These are phyloP conservation scores for Canavalia ensiformis DNA, from an alignment of 306 rosid species.

Conservation along the genomic window DNA sequence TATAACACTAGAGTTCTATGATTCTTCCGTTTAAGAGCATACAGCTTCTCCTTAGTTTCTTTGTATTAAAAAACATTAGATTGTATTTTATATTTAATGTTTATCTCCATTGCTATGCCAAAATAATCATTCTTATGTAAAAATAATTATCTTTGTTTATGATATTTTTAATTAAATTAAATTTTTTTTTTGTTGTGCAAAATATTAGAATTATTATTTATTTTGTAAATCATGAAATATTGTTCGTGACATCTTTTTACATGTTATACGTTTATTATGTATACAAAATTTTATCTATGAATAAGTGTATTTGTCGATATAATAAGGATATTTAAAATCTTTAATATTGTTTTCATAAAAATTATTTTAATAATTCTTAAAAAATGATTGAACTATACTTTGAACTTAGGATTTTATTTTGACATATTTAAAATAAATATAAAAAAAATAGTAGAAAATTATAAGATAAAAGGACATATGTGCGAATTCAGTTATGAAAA, in stretches of 20 bases:
- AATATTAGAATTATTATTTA: constrained; percentile 5
- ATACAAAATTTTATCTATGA: too few species aligned
- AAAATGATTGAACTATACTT: too few species aligned
- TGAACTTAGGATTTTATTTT: too few species aligned
- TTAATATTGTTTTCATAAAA: too few species aligned
- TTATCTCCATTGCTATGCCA: constrained; percentile 33
- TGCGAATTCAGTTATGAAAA: too few species aligned
- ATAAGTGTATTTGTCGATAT: too few species aligned
- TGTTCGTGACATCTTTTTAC: background rate
- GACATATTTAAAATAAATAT: too few species aligned
- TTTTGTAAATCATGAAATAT: constrained; percentile 35
- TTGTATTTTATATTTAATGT: constrained; percentile 34
- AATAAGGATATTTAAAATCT: too few species aligned
- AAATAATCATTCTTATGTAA: constrained; percentile 34
- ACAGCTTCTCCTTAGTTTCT: constrained; percentile 50
- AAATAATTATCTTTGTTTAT: constrained; percentile 19
- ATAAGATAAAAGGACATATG: too few species aligned
- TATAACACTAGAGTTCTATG: constrained; percentile 85
- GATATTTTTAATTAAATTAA: constrained; percentile 27
- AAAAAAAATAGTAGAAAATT: too few species aligned
- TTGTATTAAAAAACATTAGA: constrained; percentile 48
- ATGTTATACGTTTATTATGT: too few species aligned
- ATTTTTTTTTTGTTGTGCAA: constrained; percentile 7
- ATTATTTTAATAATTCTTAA: too few species aligned
- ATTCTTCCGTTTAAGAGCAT: constrained; percentile 45